Evolutionary conservation across 2,329 filamentous ascomycete genomes (phyloP), one percentile per base, ranked within the genome.

Genomic region (Xylariales sp.): DNA sequence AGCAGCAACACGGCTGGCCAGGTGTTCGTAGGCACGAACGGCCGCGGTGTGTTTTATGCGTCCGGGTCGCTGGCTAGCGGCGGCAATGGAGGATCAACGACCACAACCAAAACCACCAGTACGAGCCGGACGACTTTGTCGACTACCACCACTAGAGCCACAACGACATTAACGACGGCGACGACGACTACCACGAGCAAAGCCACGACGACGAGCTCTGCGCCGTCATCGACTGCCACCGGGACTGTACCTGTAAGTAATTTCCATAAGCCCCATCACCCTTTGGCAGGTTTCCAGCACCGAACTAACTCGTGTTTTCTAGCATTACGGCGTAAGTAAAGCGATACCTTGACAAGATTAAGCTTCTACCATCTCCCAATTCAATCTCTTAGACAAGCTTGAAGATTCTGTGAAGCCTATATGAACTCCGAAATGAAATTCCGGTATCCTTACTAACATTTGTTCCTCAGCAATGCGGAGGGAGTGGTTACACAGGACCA

Each of bases 1-100:
- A 84, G 83, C 61, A 81, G 79, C 1, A 86, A 85, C 64, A 78
- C 79, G 7, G 79, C 80, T 2, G 80, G 80, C 1, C 77, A 82
- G 60, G 83, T 86, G 0, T 86, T 84, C 53, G 83, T 85, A 16
- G 84, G 84, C 0, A 85, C 84, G 1, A 85, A 85, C 62, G 84
- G 84, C 0, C 80, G 83, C 1, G 83, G 84, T 14, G 83, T 83
- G 5, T 78, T 85, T 62, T 81, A 78, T 64, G 80, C 76, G 16
- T 73, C 71, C 1, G 73, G 75, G 0, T 63, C 62, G 23, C 69
- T 75, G 12, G 48, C 53, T 4, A 43, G 34, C 12, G 53, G 65
- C 14, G 14, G 36, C 8, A 39, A 39, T 39, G 36, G 36, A 10
- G 36, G 45, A 2, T 56, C 60, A 10, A 64, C 62, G 16, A 64